Evolutionary conservation across 2,329 filamentous ascomycete species (phyloP).

Genomic region (Aspergillus hiratsukae): DNA sequence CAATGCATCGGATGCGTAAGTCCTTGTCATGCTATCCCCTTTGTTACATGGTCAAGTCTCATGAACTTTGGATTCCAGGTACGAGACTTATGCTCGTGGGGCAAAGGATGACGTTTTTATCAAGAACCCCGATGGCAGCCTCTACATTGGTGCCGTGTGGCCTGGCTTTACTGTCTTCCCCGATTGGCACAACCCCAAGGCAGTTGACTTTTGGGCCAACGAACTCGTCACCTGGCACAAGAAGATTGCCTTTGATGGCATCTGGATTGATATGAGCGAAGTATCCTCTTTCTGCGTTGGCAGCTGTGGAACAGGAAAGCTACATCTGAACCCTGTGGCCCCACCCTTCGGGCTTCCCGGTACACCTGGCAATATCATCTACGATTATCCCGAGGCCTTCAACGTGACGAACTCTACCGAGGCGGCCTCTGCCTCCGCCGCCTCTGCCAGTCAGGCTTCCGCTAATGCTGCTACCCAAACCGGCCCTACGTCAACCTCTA

Average conservation of each 20-base stretch:
- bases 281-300: constrained; percentile 65
- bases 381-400: constrained; percentile 65
- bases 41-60: not conserved
- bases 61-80: constrained; percentile 29
- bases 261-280: constrained; percentile 61
- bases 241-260: constrained; percentile 50
- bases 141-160: constrained; percentile 54
- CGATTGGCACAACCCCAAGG: constrained; percentile 57
- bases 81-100: constrained; percentile 49
- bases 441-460: constrained; percentile 49
- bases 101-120: constrained; percentile 48
- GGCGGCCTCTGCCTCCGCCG: constrained; percentile 55
- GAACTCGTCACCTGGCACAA: constrained; percentile 50
- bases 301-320: constrained; percentile 63
- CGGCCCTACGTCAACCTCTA: constrained; percentile 31
- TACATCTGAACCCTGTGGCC: constrained; percentile 65
- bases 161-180: constrained; percentile 59
- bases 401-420: constrained; percentile 65
- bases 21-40: constrained; percentile 32
- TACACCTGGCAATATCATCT: constrained; percentile 56
- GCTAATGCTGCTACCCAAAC: constrained; percentile 29
- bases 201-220: constrained; percentile 57
- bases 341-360: constrained; percentile 63
- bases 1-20: constrained; percentile 62
- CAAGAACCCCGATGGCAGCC: constrained; percentile 51